Evolutionary conservation across 805 yeast genomes (phyloP), one percentile per base, ranked within the genome.

Genomic region (Candida succiphila): DNA sequence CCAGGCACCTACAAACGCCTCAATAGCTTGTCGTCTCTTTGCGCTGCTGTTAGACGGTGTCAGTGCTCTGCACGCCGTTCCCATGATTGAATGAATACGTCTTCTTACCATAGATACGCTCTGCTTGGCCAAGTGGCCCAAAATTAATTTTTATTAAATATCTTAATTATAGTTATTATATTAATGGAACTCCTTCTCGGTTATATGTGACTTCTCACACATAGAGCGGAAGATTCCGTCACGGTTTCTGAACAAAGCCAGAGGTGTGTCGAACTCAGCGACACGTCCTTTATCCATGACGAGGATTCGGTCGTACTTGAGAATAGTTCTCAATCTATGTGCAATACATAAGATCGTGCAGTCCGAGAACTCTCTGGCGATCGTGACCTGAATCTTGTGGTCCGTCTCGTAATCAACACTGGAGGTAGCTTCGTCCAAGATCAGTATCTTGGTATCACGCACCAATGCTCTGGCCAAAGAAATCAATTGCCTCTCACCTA

Each of bases 381-480:
- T 82, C 4, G 94, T 82, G n/a, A 62, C 43, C 52, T 86, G 95
- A 42, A 86, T 81, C 51, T 71, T 72, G 3, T 80, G 66, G 54
- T 86, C 95, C 0, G 95, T 85, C 48, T 81, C 87, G 49, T 82
- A 86, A 58, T 86, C 95, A 40, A 87, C 85, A 31, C 78, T 70
- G 1, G 81, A 72, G 1, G 86, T 78, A 18, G 85, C 95, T 58
- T 87, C 95, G 54, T 86, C 95, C 37, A 86, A 58, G 37, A 87
- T 84, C 37, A 86, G 63, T 37, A 86, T 77, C 51, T 75, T 78
- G 3, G 92, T 70, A 22, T 79, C 71, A 28, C 86, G 68, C 32
- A 86, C 78, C 49, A 87, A 62, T 0, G 95, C 92, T 45, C 95
- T 69, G 3, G 94, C 88, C 40, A 86, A 68, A 10, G 94, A 85